A percentile compares a stretch with the other conserved stretches of the same genome.
phyloP scores from a whole-genome alignment of 495 filamentous ascomycete genomes.

The Parachaetomium inaequale region DNA sequence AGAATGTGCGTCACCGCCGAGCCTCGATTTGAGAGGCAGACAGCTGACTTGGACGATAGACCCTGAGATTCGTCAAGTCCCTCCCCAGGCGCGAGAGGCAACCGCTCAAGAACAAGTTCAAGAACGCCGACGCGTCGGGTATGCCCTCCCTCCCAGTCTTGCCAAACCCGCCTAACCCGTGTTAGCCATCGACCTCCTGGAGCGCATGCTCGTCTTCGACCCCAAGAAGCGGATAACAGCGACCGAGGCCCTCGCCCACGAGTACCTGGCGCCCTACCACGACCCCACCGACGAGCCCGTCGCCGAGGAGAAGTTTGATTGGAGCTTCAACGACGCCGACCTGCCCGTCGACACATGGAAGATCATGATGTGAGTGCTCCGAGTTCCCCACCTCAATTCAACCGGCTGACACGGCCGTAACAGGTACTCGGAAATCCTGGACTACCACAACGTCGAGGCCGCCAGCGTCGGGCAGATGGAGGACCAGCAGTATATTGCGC shows the following conservation, averaged over 20 bases:
- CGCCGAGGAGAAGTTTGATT: slow-evolving; percentile 97
- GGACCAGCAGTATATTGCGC: slow-evolving; percentile 20
- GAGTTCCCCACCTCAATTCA: background rate
- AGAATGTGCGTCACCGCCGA: slow-evolving; percentile 76
- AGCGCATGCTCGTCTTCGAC: slow-evolving; percentile 97
- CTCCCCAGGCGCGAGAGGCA: slow-evolving; percentile 93
- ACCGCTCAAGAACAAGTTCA: slow-evolving; percentile 87
- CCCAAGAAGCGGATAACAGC: slow-evolving; percentile 88
- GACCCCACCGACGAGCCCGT: slow-evolving; percentile 95
- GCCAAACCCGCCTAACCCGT: slow-evolving; percentile 2
- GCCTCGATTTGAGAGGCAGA: background rate
- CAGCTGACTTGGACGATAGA: slow-evolving; percentile 50
- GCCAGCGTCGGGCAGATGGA: slow-evolving; percentile 33
- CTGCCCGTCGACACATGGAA: slow-evolving; percentile 99
- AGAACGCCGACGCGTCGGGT: slow-evolving; percentile 92
- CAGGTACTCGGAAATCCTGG: slow-evolving; percentile 99
- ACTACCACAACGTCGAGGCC: slow-evolving; percentile 94
- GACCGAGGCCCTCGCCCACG: slow-evolving; percentile 77
- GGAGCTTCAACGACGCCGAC: slow-evolving; percentile 99
- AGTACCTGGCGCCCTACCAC: slow-evolving; percentile 94
- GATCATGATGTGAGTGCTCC: slow-evolving; percentile 87
- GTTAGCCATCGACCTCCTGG: slow-evolving; percentile 87
- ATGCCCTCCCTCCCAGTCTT: slow-evolving; percentile 18
- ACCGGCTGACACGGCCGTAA: background rate
- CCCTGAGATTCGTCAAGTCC: slow-evolving; percentile 93